These are phyloP conservation scores for Citrullus mucosospermus DNA, from an alignment of 306 rosid genomes.

Conservation along the genomic window DNA sequence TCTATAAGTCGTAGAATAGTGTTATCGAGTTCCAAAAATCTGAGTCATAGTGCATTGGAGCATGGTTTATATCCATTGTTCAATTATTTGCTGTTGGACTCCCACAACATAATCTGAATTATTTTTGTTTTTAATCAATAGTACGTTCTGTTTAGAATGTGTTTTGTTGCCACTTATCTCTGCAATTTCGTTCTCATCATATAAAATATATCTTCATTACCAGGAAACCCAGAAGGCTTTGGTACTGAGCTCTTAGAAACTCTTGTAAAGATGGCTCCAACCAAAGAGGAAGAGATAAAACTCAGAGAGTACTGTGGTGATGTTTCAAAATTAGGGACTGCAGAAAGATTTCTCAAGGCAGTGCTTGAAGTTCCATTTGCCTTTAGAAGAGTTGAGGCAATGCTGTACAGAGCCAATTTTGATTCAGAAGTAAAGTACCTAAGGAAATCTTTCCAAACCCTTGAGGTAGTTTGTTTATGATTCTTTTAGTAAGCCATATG, in stretches of 20 bases:
- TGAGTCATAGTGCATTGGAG: not conserved
- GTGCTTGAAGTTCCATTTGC: constrained; percentile 88
- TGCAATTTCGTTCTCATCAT: constrained; percentile 11
- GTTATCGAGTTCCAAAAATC: not conserved
- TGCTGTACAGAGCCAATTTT: constrained; percentile 93
- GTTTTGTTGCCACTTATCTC: not conserved
- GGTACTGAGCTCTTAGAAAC: constrained; percentile 93
- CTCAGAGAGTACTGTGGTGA: constrained; percentile 66
- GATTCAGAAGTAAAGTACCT: constrained; percentile 83
- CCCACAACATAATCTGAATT: not conserved
- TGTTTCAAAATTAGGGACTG: constrained; percentile 75
- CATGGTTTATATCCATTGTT: not conserved
- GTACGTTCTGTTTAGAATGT: not conserved
- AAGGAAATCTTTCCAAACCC: constrained; percentile 76
- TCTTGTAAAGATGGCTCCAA: constrained; percentile 97
- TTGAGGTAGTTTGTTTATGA: constrained; percentile 40
- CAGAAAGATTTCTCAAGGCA: constrained; percentile 86
- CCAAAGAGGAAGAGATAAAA: constrained; percentile 95
- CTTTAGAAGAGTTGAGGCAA: constrained; percentile 91
- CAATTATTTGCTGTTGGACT: not conserved
- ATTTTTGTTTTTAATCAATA: not conserved
- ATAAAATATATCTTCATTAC: constrained; percentile 16
- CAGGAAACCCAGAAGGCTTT: constrained; percentile 90
- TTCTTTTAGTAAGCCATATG: not conserved
- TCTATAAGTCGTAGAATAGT: no score